Conservation (phyloP, 495 filamentous ascomycete genomes). For the Cercophora newfieldiana region DNA sequence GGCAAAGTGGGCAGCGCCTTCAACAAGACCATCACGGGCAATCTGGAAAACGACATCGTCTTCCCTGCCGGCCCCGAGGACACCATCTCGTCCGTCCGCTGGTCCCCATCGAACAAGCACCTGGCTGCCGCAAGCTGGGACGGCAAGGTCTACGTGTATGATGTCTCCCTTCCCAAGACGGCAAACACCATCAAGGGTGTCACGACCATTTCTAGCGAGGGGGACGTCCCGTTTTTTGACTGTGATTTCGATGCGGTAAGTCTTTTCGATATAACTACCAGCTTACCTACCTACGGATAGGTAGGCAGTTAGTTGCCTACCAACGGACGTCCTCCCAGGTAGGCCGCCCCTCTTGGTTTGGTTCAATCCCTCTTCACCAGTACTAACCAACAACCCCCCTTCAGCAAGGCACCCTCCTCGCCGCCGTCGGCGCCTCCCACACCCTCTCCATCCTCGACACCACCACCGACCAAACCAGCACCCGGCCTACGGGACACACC, state of each 20-base stretch:
- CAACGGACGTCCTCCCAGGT: too few relatives aligned
- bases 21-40: too few relatives aligned
- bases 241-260: too few relatives aligned
- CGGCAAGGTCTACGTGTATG: neutral
- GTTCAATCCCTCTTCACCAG: neutral
- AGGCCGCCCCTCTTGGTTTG: too few relatives aligned
- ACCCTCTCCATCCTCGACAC: constrained; percentile 75
- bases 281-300: too few relatives aligned
- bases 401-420: constrained; percentile 59
- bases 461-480: constrained; percentile 51
- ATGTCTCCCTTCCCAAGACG: neutral
- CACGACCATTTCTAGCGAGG: neutral
- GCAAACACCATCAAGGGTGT: neutral
- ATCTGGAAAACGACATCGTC: neutral
- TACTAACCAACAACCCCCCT: neutral
- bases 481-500: constrained; percentile 68
- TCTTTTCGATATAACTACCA: too few relatives aligned
- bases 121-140: neutral
- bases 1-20: too few relatives aligned
- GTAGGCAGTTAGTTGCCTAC: too few relatives aligned
- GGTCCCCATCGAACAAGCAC: neutral
- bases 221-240: too few relatives aligned
- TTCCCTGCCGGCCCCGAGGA: neutral
- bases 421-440: constrained; percentile 75
- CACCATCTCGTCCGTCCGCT: neutral